Percentiles rank a stretch among this genome's conserved stretches.
Evolutionary conservation across 345 rosid species (phyloP).

Genomic region (Lepidium didymum): DNA sequence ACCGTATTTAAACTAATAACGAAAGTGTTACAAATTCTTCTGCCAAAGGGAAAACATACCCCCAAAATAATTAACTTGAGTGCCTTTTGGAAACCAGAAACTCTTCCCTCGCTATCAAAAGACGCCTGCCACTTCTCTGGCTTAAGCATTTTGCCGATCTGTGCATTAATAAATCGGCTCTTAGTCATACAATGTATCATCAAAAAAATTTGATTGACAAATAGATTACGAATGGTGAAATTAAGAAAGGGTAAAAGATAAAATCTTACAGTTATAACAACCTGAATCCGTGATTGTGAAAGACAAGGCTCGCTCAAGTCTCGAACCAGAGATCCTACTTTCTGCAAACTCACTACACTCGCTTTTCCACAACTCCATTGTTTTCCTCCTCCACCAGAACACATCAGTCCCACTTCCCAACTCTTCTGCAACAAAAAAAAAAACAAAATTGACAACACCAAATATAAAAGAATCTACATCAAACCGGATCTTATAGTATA

Average conservation of each 20-base stretch:
- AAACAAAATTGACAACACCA: slow-evolving; percentile 15
- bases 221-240: neutral
- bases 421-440: slow-evolving; percentile 22
- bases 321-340: slow-evolving; percentile 66
- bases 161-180: slow-evolving; percentile 19
- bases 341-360: slow-evolving; percentile 54
- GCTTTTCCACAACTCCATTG: slow-evolving; percentile 73
- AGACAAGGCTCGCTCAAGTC: slow-evolving; percentile 86
- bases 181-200: neutral
- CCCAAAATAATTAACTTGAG: slow-evolving; percentile 70
- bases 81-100: slow-evolving; percentile 64
- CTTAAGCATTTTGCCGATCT: slow-evolving; percentile 81
- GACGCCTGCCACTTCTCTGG: slow-evolving; percentile 77
- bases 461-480: neutral
- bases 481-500: neutral
- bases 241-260: neutral
- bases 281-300: slow-evolving; percentile 63
- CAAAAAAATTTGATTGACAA: neutral
- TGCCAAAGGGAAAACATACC: slow-evolving; percentile 39
- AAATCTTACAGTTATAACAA: slow-evolving; percentile 52
- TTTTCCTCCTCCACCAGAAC: slow-evolving; percentile 46
- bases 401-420: slow-evolving; percentile 46
- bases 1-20: neutral
- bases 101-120: slow-evolving; percentile 80
- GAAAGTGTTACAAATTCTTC: neutral